Evolutionary conservation across 305 asterid genomes (phyloP).

Genomic region (Fraxinus velutina): DNA sequence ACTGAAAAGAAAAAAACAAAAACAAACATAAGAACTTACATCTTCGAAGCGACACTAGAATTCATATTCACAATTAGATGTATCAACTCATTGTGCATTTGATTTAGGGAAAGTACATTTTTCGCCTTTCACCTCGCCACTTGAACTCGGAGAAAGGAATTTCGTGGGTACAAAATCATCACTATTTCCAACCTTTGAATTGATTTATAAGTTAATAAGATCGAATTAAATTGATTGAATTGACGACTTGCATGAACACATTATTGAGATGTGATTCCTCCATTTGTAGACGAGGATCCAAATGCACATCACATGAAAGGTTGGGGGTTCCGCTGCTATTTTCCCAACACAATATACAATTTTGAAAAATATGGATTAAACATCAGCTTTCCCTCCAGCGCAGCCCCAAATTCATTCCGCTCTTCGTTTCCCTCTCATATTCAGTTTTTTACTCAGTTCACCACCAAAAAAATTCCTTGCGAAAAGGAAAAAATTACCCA

Average conservation of each 20-base stretch:
- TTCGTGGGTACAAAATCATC: background rate
- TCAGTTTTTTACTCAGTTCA: background rate
- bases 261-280: background rate
- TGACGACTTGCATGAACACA: background rate
- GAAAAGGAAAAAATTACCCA: background rate
- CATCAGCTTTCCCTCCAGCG: slow-evolving; percentile 4
- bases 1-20: background rate
- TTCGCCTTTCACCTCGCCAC: background rate
- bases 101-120: background rate
- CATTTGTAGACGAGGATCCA: background rate
- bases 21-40: background rate
- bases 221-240: background rate
- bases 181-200: background rate
- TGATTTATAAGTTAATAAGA: background rate
- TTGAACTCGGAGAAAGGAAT: background rate
- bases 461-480: background rate
- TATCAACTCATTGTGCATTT: background rate
- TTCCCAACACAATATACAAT: background rate
- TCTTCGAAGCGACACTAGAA: background rate
- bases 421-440: background rate
- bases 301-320: background rate
- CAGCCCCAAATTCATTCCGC: background rate
- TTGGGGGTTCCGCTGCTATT: background rate
- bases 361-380: background rate
- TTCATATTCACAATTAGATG: background rate